Base-by-base conservation (phyloP, 331 rosid genomes). In the Phaseolus coccineus region DNA sequence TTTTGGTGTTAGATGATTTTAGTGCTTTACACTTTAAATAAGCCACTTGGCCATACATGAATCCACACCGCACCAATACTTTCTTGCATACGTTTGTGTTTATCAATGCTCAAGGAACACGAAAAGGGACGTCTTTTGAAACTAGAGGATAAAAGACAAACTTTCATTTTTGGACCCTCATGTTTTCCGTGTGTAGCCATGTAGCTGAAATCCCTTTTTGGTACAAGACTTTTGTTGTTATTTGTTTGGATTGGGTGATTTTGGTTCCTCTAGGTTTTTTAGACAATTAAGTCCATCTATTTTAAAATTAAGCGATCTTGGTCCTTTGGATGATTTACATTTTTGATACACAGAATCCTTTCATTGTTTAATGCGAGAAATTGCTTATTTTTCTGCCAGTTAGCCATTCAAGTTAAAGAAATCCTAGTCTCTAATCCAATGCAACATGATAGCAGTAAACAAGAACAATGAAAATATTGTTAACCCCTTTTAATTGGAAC, bases 1-100 rank as follows among this genome's bases (percentile, higher is more conserved):
- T 77, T n/a, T 19, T 72, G 44, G 52, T 47, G 28, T 12, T 25
- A 40, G 77, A 59, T 73, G 64, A 57, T 33, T 67, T 80, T 81
- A 61, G 44, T 52, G 57, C 78, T 67, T 31, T 57, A 62, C 52
- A 16, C 19, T 19, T 55, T 40, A 16, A 53, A 42, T 72, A 37
- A 42, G 59, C 66, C 61, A 33, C 22, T 33, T 28, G 37, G 50
- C 42, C 15, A 69, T 8, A n/a, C 15, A 27, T 33, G 24, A 57
- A 33, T 19, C 39, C 50, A 68, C 35, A 28, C 59, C 22, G 25
- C 79, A 50, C 59, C 40, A 58, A 28, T 50, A 44, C 14, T 81
- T 35, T 22, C 16, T 33, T 11, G 12, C 47, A 9, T 42, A 16
- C 30, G 25, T 19, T 5, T 42, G n/a, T 35, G 72, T 66, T 56